Base-by-base conservation (phyloP, 129 eudicot species). In the Heracleum sosnowskyi region DNA sequence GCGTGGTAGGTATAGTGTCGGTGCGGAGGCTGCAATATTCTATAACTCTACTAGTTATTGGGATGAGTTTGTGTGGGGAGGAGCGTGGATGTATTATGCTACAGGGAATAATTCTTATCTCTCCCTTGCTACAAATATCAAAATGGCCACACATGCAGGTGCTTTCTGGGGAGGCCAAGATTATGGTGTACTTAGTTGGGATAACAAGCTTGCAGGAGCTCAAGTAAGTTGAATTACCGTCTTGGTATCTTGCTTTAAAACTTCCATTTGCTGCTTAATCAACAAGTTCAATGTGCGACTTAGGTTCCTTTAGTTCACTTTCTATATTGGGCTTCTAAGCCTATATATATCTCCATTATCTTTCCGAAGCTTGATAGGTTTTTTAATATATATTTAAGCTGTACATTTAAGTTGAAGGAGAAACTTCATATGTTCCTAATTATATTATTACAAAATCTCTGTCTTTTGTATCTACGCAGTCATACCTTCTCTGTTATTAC, bases 101-200 rank as follows among this genome's bases (percentile, higher is more conserved):
- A 94, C 98, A 11, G 98, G 98, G 1, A 91, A 94, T 81, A 66
- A 79, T 64, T 85, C 97, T 11, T 94, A 94, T 78, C 93, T 94
- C 71, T 83, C 82, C 77, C 90, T 94, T 82, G 93, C 98, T 69
- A 94, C 97, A 33, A 86, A 85, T 76, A 89, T 89, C 11, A 89
- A 82, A 74, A 80, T 94, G 40, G 97, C 97, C 28, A 91, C 86
- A 77, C 97, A 94, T 81, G 98, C 97, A 20, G 98, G 93, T 63
- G 98, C 96, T n/a, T 94, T 94, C 70, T 89, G 92, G 93, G 97
- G 97, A 72, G 98, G 98, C 73, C 98, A 96, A 0, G 94, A 82
- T 76, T 94, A 89, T 80, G 98, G 98, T 84, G 97, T 94, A 53
- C 72, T 94, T 44, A 94, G 96, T 84, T 94, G 98, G 98, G 98